Conservation (phyloP, 768 basidiomycete species). For the Suillus occidentalis region DNA sequence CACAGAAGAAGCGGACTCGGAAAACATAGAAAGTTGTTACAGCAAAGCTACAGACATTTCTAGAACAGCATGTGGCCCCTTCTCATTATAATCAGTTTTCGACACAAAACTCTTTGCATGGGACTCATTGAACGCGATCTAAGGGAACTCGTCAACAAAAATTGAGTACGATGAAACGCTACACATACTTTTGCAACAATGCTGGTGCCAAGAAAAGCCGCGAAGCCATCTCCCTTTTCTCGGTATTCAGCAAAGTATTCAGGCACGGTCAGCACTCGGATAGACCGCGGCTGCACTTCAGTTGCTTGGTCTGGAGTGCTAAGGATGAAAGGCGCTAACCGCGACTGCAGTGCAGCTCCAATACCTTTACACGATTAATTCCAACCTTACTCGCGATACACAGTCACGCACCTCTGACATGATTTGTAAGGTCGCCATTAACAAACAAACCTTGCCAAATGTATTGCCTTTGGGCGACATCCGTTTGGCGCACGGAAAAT, state of each 20-base stretch:
- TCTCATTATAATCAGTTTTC: conserved; percentile 72
- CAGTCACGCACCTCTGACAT: conserved; percentile 61
- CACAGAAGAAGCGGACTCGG: background rate
- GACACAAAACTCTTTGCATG: conserved; percentile 71
- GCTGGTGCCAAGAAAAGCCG: conserved; percentile 78
- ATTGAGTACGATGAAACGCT: conserved; percentile 9
- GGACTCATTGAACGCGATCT: conserved; percentile 77
- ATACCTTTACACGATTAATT: conserved; percentile 44
- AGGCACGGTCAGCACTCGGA: conserved; percentile 66
- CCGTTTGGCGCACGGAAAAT: conserved; percentile 57
- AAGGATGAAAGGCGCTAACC: conserved; percentile 63
- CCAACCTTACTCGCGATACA: background rate
- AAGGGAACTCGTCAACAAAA: background rate
- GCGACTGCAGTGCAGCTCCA: conserved; percentile 67
- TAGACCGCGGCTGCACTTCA: conserved; percentile 69
- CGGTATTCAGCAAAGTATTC: conserved; percentile 92
- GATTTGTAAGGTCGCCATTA: conserved; percentile 71
- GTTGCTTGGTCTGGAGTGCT: conserved; percentile 61
- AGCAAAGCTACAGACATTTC: conserved; percentile 76
- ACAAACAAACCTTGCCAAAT: conserved; percentile 81
- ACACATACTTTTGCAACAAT: conserved; percentile 77
- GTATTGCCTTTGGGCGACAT: conserved; percentile 64
- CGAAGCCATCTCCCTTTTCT: conserved; percentile 78
- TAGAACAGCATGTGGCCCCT: conserved; percentile 73
- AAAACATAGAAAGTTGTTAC: conserved; percentile 31